Percentiles rank a stretch among this genome's conserved stretches.
These are phyloP conservation scores for Aphanocladium album DNA, from an alignment of 2,329 filamentous ascomycete species.

Conservation along the genomic window DNA sequence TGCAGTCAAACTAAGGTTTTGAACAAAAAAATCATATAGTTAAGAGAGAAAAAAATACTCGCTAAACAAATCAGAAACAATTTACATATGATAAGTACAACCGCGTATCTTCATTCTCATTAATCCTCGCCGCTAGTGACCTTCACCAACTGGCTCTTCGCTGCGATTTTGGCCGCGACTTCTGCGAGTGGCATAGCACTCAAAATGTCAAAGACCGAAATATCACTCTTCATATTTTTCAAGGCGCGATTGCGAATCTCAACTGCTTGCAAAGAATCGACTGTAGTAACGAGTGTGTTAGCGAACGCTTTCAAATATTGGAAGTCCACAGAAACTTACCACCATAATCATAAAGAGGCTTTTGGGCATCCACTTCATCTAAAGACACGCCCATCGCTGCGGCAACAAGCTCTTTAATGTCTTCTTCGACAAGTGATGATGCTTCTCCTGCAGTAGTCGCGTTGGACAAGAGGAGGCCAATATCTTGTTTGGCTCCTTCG, in stretches of 20 bases:
- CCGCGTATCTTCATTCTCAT: too few species aligned
- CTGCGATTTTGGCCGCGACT: background rate
- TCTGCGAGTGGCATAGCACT: background rate
- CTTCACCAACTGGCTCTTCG: background rate
- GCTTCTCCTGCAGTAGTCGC: background rate
- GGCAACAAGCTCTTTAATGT: slow-evolving; percentile 1
- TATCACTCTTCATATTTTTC: background rate
- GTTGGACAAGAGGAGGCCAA: background rate
- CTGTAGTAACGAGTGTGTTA: background rate
- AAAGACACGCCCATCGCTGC: background rate
- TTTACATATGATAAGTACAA: background rate
- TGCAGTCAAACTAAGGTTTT: too few species aligned
- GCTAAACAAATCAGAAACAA: background rate
- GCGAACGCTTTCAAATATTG: background rate
- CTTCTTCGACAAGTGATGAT: background rate
- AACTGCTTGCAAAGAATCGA: background rate
- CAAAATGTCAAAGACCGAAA: background rate
- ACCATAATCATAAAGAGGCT: slow-evolving; percentile 3
- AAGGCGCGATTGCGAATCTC: background rate
- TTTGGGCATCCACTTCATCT: background rate
- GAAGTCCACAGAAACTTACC: background rate
- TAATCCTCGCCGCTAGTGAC: background rate
- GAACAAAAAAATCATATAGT: too few species aligned
- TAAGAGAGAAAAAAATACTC: too few species aligned
- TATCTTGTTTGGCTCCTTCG: background rate